Base-by-base conservation (phyloP, 176 grass and related monocot species). In the Metroxylon sagu region DNA sequence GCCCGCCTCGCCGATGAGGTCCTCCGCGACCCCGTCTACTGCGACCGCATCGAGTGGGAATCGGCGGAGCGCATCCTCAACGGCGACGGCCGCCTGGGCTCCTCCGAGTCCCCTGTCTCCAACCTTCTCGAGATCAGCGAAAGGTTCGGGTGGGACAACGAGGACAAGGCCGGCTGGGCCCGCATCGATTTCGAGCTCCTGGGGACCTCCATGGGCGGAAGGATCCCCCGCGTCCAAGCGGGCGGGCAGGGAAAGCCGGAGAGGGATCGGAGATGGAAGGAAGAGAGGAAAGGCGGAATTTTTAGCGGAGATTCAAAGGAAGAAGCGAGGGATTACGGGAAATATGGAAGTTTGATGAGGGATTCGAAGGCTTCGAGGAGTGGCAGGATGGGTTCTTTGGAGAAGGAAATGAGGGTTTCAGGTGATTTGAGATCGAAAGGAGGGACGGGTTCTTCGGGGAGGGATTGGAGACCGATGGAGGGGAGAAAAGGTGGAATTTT, bases 11-110 rank as follows among this genome's bases (percentile, higher is more conserved):
- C 82, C 8, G 54, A 76, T 25, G 68, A 73, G 39, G 72, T 90
- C 14, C 87, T 90, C 1, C 54, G 0, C 16, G 82, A 85, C 60
- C 78, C 72, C 3, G 29, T 85, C 16, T 85, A 90, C 75, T 19
- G 52, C 5, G 78, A 85, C 60, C 78, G 75, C 75, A 18, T 76
- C 4, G 78, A 90, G 82, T 85, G 78, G 87, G 87, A 90, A 64
- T 71, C 80, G 55, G 75, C 60, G 19, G 78, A 80, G 64, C 64
- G 66, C 14, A 77, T 89, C 77, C 74, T 85, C 59, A 64, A 65
- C 54, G 86, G 81, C 39, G 81, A 89, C 30, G 15, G 5, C 56
- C 30, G 23, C 23, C 23, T 25, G 10, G 66, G 54, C 63, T 54
- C 25, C 18, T 26, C 49, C 19, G n/a, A 25, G 2, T 61, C 26